Evolutionary conservation across 2,329 filamentous ascomycete genomes (phyloP), one percentile per base, ranked within the genome.

Genomic region (Amauroascus niger): DNA sequence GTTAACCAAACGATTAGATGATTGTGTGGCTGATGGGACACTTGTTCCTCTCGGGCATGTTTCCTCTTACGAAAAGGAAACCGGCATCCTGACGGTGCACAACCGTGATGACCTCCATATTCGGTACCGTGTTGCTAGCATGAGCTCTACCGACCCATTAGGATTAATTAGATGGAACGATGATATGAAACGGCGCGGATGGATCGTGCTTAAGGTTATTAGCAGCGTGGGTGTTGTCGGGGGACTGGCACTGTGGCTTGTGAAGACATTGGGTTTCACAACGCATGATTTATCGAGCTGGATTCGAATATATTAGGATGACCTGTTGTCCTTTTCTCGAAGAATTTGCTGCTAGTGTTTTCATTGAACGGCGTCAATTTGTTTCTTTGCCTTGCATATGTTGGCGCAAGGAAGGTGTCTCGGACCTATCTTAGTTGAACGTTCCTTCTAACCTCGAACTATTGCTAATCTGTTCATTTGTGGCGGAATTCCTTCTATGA

Each of bases 181-280:
- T 18, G 79, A 81, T 33, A 63, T 94, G 37, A 82, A 78, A 60
- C 76, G 77, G 43, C 79, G 77, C 44, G 80, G 86, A 0, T 83
- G 83, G 73, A 68, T 85, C 45, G 78, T 86, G 0, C 71, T 94
- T 35, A 86, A 90, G 65, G 73, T 94, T 5, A 69, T 90, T 20
- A 86, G 88, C 13, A 82, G 86, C 49, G 74, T 89, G 51, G 83
- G 88, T 0, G 72, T 93, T 26, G 66, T 94, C 2, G 86, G 88
- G 2, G 87, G 86, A 13, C 66, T 91, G 33, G 79, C 82, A 20
- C 74, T 86, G 47, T 87, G 80, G 79, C 65, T 84, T 49, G 70
- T 72, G 16, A 71, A 68, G 54, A 63, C 67, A 18, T 73, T 69
- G 68, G 70, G 71, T 0, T 54, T 71, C 41, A 63, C 65, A 18